phyloP scores from a whole-genome alignment of 148 eudicot genomes.

The Cornus suecica region DNA sequence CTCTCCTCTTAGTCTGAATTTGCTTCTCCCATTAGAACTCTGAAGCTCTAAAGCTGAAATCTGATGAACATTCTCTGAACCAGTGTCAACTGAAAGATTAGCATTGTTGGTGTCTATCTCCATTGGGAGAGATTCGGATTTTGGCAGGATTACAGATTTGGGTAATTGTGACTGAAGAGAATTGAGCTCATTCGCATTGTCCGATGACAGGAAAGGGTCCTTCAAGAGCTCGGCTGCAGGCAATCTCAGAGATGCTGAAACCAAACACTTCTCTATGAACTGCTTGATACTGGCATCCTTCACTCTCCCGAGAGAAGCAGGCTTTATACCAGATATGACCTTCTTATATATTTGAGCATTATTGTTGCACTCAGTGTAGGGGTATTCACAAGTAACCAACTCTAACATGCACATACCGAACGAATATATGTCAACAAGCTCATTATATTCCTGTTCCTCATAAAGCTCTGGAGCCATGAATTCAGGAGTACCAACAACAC shows the following conservation, averaged over 20 bases:
- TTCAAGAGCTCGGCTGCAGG: conserved; percentile 37
- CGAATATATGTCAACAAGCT: conserved; percentile 36
- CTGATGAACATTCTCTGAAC: too few relatives aligned
- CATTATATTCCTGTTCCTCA: conserved; percentile 27
- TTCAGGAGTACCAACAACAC: too few relatives aligned
- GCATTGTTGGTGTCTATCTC: too few relatives aligned
- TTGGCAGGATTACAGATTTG: background rate
- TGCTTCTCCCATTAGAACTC: conserved; percentile 18
- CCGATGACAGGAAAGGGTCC: conserved; percentile 32
- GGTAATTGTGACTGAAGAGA: too few relatives aligned
- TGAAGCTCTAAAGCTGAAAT: conserved; percentile 16
- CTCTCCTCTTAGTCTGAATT: conserved; percentile 30
- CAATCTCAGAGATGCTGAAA: conserved; percentile 27
- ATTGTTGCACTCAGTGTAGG: conserved; percentile 36
- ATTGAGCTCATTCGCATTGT: conserved; percentile 2
- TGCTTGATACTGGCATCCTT: conserved; percentile 27
- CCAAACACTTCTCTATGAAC: conserved; percentile 42
- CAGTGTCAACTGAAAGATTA: too few relatives aligned
- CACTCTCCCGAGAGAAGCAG: conserved; percentile 36
- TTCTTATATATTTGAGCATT: conserved; percentile 40
- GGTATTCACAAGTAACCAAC: conserved; percentile 40
- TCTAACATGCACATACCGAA: conserved; percentile 41
- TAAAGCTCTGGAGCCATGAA: too few relatives aligned
- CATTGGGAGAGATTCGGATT: background rate
- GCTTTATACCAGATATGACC: conserved; percentile 39